A percentile compares a stretch with the other conserved stretches of the same genome.
Conservation (phyloP, 192 early-diverging fungal genomes). For the Geranomyces michiganensis region DNA sequence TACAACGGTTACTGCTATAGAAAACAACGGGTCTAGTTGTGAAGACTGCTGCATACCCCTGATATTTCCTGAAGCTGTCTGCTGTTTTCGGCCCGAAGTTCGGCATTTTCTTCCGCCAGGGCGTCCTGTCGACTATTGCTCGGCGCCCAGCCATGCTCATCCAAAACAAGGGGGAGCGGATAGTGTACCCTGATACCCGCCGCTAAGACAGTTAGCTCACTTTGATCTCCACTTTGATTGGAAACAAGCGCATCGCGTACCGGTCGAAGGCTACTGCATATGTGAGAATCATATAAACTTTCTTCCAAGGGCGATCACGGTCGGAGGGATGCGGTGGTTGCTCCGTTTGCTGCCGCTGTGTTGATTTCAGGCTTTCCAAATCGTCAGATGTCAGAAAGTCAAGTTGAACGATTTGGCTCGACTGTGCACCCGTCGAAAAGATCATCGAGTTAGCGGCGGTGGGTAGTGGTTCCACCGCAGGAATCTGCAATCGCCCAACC, state of each 20-base stretch:
- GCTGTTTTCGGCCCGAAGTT: constrained; percentile 26
- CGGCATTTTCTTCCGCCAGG: constrained; percentile 20
- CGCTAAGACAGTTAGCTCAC: not conserved
- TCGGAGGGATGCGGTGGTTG: not conserved
- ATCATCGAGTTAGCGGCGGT: not conserved
- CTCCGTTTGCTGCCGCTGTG: not conserved
- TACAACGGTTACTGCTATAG: not conserved
- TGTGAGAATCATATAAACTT: constrained; percentile 54
- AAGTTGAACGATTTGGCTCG: constrained; percentile 30
- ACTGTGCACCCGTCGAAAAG: not conserved
- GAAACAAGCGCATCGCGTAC: constrained; percentile 21
- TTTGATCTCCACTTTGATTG: too few species aligned
- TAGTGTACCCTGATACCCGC: constrained; percentile 51
- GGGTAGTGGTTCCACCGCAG: not conserved
- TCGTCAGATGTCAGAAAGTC: constrained; percentile 43
- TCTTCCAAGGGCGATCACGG: constrained; percentile 12
- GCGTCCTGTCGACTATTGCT: not conserved
- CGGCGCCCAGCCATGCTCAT: constrained; percentile 2
- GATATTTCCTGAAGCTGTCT: constrained; percentile 39
- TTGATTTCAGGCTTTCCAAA: constrained; percentile 18
- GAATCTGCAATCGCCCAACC: constrained; percentile 12
- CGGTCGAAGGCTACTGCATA: constrained; percentile 57
- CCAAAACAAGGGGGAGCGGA: constrained; percentile 47
- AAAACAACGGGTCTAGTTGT: not conserved
- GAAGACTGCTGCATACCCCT: not conserved